Evolutionary conservation across 495 filamentous ascomycete genomes (phyloP).

Genomic region (Zalerion maritima): DNA sequence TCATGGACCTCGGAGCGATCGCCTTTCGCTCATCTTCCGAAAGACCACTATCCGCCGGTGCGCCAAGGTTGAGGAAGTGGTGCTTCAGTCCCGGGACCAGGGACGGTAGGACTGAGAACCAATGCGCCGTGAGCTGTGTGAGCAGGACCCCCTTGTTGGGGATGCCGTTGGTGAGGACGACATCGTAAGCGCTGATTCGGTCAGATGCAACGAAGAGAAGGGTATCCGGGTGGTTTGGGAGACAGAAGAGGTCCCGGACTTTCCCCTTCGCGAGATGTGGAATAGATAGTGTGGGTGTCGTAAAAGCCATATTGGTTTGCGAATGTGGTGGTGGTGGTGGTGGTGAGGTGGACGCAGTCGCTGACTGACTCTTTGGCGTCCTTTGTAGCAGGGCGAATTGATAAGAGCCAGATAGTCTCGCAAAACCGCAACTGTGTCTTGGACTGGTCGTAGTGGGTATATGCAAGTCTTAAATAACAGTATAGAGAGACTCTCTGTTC

Average conservation of each 20-base stretch:
- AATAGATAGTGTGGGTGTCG: too few relatives aligned
- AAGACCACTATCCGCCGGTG: slow-evolving; percentile 39
- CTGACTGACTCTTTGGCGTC: too few relatives aligned
- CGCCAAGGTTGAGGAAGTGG: slow-evolving; percentile 59
- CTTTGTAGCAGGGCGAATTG: too few relatives aligned
- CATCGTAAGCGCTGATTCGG: slow-evolving; percentile 90
- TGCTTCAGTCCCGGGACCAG: slow-evolving; percentile 53
- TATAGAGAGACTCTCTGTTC: too few relatives aligned
- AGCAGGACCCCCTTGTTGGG: slow-evolving; percentile 74
- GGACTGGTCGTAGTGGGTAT: too few relatives aligned
- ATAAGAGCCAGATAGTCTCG: too few relatives aligned
- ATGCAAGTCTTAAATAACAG: too few relatives aligned
- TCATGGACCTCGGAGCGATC: slow-evolving; percentile 63
- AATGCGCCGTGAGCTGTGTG: slow-evolving; percentile 68
- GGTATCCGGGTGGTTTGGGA: slow-evolving; percentile 57
- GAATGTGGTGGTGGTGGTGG: too few relatives aligned
- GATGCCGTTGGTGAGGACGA: slow-evolving; percentile 79
- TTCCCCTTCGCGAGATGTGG: slow-evolving; percentile 37
- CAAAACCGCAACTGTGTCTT: too few relatives aligned
- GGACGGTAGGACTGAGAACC: slow-evolving; percentile 61
- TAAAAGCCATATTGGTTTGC: too few relatives aligned
- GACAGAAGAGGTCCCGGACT: slow-evolving; percentile 67
- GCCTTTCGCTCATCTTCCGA: slow-evolving; percentile 26
- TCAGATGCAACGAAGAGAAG: slow-evolving; percentile 84
- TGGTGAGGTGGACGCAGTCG: too few relatives aligned